Conservation (phyloP, 2,329 filamentous ascomycete genomes). For the Penicillium sp. region DNA sequence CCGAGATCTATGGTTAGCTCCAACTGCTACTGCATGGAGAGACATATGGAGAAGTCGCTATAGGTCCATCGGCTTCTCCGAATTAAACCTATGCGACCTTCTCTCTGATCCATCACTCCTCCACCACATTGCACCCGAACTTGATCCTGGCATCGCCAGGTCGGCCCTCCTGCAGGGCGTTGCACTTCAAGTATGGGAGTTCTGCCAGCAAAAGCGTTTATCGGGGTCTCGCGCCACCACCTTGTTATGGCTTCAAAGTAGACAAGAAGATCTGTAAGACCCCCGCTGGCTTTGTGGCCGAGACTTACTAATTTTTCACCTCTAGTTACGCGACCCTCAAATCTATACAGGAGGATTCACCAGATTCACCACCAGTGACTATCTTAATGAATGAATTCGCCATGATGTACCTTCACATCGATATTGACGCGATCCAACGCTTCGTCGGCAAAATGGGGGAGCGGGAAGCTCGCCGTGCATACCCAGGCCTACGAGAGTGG, state of each 20-base stretch:
- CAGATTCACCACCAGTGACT: slow-evolving; percentile 3
- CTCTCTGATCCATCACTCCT: slow-evolving; percentile 13
- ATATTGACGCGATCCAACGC: slow-evolving; percentile 14
- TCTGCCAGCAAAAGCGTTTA: slow-evolving; percentile 15
- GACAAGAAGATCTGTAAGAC: slow-evolving; percentile 16
- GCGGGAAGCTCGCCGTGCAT: slow-evolving; percentile 13
- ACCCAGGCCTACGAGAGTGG: slow-evolving; percentile 15
- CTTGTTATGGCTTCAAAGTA: slow-evolving; percentile 15
- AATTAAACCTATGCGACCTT: slow-evolving; percentile 10
- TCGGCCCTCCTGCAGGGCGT: slow-evolving; percentile 9
- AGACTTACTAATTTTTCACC: not conserved
- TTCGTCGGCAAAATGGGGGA: slow-evolving; percentile 18
- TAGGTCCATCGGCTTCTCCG: not conserved
- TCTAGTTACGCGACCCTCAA: slow-evolving; percentile 10
- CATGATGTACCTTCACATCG: slow-evolving; percentile 18
- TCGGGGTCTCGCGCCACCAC: slow-evolving; percentile 6
- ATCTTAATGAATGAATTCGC: slow-evolving; percentile 12
- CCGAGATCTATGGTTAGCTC: slow-evolving; percentile 16
- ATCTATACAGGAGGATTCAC: not conserved
- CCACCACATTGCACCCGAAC: slow-evolving; percentile 2
- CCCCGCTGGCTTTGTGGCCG: not conserved
- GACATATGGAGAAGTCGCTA: slow-evolving; percentile 9
- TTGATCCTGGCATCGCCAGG: slow-evolving; percentile 7
- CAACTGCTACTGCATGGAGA: slow-evolving; percentile 10
- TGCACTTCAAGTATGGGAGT: slow-evolving; percentile 13